These are phyloP conservation scores for Rhodotorula toruloides DNA, from an alignment of 768 basidiomycete genomes.

Conservation along the genomic window DNA sequence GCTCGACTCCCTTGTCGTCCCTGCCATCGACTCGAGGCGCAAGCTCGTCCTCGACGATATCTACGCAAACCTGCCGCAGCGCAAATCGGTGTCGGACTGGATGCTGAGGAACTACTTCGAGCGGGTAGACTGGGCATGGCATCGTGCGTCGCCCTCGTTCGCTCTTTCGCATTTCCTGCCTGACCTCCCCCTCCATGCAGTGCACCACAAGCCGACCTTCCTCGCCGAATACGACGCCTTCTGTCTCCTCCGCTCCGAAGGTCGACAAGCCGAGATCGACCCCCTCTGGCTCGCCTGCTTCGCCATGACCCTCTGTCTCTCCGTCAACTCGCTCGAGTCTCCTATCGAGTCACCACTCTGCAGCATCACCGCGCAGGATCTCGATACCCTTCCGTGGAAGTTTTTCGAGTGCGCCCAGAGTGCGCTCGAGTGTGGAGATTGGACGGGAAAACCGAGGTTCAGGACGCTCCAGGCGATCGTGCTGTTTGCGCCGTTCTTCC, in stretches of 20 bases:
- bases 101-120: slow-evolving; percentile 10
- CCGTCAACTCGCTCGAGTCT: slow-evolving; percentile 11
- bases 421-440: slow-evolving; percentile 14
- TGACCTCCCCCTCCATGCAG: neutral
- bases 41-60: slow-evolving; percentile 16
- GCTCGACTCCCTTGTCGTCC: slow-evolving; percentile 12
- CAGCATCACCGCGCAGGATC: slow-evolving; percentile 2
- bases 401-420: slow-evolving; percentile 6
- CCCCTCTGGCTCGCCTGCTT: slow-evolving; percentile 31
- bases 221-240: slow-evolving; percentile 11
- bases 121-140: slow-evolving; percentile 18
- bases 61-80: neutral
- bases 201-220: slow-evolving; percentile 28
- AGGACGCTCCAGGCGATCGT: slow-evolving; percentile 21
- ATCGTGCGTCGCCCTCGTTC: neutral
- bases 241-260: slow-evolving; percentile 7
- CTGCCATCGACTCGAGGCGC: neutral
- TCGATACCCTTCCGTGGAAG: neutral
- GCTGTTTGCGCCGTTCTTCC: slow-evolving; percentile 16
- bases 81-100: slow-evolving; percentile 11
- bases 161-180: neutral
- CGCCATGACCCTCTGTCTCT: slow-evolving; percentile 14
- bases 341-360: slow-evolving; percentile 7
- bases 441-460: slow-evolving; percentile 18
- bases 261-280: slow-evolving; percentile 18